Percentiles rank a stretch among this genome's conserved stretches.
Evolutionary conservation across 371 early-diverging fungal species (phyloP).

Genomic region (Parasitella parasitica): DNA sequence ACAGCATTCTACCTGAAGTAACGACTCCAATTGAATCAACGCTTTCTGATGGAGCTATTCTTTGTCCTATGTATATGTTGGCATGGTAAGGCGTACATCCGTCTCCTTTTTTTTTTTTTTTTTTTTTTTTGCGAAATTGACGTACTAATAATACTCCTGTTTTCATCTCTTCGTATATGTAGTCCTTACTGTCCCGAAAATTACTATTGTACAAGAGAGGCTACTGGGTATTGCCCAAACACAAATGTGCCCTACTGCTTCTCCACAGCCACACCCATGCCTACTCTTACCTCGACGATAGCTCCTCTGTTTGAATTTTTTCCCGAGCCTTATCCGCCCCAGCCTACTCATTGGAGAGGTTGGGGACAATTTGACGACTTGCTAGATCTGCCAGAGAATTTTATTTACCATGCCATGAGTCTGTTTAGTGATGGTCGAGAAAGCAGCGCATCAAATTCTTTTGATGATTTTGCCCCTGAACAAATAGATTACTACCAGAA

Average conservation of each 20-base stretch:
- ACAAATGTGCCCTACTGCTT: constrained; percentile 9
- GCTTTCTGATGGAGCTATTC: not conserved
- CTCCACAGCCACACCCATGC: not conserved
- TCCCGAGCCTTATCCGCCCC: not conserved
- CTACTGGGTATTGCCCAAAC: constrained; percentile 8
- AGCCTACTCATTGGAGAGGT: not conserved
- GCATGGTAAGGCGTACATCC: not conserved
- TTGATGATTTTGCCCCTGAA: not conserved
- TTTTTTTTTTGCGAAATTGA: too few species aligned
- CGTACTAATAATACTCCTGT: not conserved
- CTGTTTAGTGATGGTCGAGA: not conserved
- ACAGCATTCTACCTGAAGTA: not conserved
- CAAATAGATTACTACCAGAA: not conserved
- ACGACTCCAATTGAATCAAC: not conserved
- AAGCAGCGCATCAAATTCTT: not conserved
- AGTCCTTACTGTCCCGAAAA: constrained; percentile 6
- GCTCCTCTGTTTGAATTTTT: not conserved
- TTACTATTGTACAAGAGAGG: not conserved
- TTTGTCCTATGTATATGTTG: constrained; percentile 3
- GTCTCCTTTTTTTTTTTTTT: not conserved
- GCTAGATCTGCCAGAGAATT: not conserved
- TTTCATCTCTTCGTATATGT: not conserved
- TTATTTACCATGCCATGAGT: not conserved
- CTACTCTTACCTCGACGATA: not conserved
- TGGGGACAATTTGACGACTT: not conserved